Evolutionary conservation across 108 stramenopile genomes (phyloP).

Genomic region (Nitzschia putrida): DNA sequence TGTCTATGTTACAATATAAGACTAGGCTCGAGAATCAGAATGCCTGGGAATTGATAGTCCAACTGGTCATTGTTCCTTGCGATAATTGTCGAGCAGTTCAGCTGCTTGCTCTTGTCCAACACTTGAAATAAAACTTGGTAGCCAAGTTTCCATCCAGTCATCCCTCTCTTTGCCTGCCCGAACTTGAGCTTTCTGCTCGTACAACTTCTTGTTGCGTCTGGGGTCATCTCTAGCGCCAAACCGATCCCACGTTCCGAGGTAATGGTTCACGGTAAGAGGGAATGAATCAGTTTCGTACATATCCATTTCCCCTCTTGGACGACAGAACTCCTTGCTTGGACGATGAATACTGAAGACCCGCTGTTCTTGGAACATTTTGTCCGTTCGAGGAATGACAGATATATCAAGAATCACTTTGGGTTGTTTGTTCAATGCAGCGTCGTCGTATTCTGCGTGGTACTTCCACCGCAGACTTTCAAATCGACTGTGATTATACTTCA

Average conservation of each 20-base stretch:
- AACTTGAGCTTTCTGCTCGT: slow-evolving; percentile 34
- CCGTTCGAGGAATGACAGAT: slow-evolving; percentile 12
- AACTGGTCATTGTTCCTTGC: background rate
- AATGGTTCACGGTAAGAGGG: slow-evolving; percentile 41
- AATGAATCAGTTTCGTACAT: slow-evolving; percentile 16
- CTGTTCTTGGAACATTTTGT: slow-evolving; percentile 13
- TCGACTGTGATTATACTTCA: slow-evolving; percentile 15
- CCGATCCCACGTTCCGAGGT: slow-evolving; percentile 45
- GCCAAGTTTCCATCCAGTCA: slow-evolving; percentile 35
- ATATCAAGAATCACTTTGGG: slow-evolving; percentile 39
- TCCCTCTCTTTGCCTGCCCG: slow-evolving; percentile 22
- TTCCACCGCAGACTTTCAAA: slow-evolving; percentile 54
- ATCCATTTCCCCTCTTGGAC: slow-evolving; percentile 22
- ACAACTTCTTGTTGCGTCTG: slow-evolving; percentile 33
- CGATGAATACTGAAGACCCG: slow-evolving; percentile 40
- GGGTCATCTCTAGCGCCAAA: slow-evolving; percentile 33
- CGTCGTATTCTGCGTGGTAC: slow-evolving; percentile 31
- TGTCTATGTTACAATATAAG: too few species aligned
- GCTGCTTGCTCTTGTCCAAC: slow-evolving; percentile 12
- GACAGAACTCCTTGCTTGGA: slow-evolving; percentile 28
- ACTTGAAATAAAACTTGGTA: slow-evolving; percentile 9
- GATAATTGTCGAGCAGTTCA: slow-evolving; percentile 10
- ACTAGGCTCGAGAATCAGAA: too few species aligned
- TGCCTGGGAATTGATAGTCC: too few species aligned
- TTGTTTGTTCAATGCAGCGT: slow-evolving; percentile 20